These are phyloP conservation scores for Acanthamoeba lenticulata DNA, from an alignment of 208 protist genomes.

Conservation along the genomic window DNA sequence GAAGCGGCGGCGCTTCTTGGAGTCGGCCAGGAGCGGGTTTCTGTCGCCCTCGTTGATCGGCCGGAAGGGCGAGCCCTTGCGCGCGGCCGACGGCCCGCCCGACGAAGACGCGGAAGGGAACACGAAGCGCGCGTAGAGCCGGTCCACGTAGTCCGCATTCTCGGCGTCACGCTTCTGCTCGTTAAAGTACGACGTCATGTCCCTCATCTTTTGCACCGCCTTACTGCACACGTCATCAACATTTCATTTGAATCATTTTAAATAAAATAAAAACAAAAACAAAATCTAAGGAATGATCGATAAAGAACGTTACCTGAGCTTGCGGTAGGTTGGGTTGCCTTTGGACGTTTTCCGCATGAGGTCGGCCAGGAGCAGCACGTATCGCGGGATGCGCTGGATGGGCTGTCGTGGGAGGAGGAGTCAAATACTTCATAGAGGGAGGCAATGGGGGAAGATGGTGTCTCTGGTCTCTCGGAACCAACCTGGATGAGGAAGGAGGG, in stretches of 20 bases:
- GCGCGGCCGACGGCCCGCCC: neutral
- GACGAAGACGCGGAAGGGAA: constrained; percentile 18
- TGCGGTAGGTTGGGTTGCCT: neutral
- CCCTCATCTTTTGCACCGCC: constrained; percentile 45
- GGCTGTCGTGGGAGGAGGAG: neutral
- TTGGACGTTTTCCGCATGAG: constrained; percentile 33
- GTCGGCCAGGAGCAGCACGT: constrained; percentile 34
- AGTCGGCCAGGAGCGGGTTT: constrained; percentile 30
- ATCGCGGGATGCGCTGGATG: constrained; percentile 26
- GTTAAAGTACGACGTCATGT: constrained; percentile 47
- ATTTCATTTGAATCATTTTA: no score
- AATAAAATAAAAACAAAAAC: no score
- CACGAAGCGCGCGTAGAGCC: neutral
- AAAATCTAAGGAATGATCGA: no score
- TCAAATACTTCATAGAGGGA: neutral
- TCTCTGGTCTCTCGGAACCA: neutral
- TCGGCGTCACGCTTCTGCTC: constrained; percentile 62
- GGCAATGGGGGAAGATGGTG: neutral
- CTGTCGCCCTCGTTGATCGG: constrained; percentile 17
- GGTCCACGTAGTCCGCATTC: constrained; percentile 33
- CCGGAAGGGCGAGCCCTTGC: constrained; percentile 30
- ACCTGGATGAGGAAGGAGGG: constrained; percentile 54
- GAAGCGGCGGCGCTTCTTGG: constrained; percentile 23
- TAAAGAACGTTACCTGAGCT: neutral
- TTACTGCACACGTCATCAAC: neutral